Base-by-base conservation (phyloP, 179 eudicot species). In the Silene coronaria region DNA sequence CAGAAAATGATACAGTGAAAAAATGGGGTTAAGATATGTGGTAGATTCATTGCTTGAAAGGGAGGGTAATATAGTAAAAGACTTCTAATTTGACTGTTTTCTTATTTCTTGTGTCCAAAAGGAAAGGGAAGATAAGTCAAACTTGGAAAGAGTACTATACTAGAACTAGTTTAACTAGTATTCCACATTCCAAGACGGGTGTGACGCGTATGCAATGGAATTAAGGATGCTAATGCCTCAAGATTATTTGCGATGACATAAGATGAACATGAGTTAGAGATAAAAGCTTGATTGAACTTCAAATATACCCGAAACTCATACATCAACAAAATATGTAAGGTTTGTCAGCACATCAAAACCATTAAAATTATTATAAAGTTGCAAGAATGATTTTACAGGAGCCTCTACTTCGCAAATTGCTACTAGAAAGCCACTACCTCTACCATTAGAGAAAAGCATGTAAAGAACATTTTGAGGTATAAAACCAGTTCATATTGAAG, bases 301-400 rank as follows among this genome's bases (percentile, higher is more conserved):
- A 1, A 1, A 4, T 57, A 10, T 57, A 57, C 23, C 26, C 38
- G 6, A 34, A 34, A 34, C 38, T 34, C 59, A 55, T 14, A 4
- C 7, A 5, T 55, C 59, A 55, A 55, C 59, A 0, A n/a, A 55
- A n/a, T 55, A 7, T 14, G 3, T 55, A 17, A 10, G 59, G 6
- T 59, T 58, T 59, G n/a, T 59, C 1, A 59, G 21, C 13, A 59
- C 26, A 4, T 59, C 27, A 8, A 59, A 22, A 59, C n/a, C 19
- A 75, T 62, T 8, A 34, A 10, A 76, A 36, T 28, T 68, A 57
- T 5, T 58, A 42, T 42, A 5, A 26, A 57, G 21, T 34, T 57
- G n/a, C 42, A 38, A n/a, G 13, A 30, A 55, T 19, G 38, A 76
- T 60, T 57, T 16, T 65, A 32, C 28, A 69, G 59, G 71, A 45